Conservation (phyloP, 495 filamentous ascomycete species). For the Rostrohypoxylon terebratum region DNA sequence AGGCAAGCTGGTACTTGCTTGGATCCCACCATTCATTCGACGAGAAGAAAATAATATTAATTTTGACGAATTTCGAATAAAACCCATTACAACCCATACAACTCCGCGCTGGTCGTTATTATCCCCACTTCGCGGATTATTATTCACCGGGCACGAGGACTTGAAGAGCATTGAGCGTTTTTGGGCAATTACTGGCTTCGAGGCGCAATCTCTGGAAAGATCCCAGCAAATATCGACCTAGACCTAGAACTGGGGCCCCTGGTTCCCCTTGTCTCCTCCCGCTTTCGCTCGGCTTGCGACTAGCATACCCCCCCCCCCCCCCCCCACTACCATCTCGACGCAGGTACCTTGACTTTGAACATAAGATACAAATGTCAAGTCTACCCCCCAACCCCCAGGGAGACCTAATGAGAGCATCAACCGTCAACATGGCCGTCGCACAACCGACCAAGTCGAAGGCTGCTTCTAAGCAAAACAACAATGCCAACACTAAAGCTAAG, state of each 20-base stretch:
- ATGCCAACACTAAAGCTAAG: conserved; percentile 69
- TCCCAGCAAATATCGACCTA: conserved; percentile 50
- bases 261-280: conserved; percentile 54
- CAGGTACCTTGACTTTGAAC: conserved; percentile 55
- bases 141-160: conserved; percentile 47
- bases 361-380: conserved; percentile 71
- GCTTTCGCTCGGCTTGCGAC: conserved; percentile 60
- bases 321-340: conserved; percentile 57
- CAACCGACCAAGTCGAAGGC: conserved; percentile 66
- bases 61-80: conserved; percentile 50
- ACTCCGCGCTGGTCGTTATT: conserved; percentile 31
- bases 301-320: conserved; percentile 51
- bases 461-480: conserved; percentile 62
- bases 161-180: conserved; percentile 44
- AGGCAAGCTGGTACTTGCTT: conserved; percentile 67
- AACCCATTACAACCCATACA: background rate
- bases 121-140: conserved; percentile 41
- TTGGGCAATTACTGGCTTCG: conserved; percentile 46
- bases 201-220: conserved; percentile 43
- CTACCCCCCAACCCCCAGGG: conserved; percentile 67
- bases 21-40: conserved; percentile 64
- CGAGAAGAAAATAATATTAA: conserved; percentile 57
- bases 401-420: conserved; percentile 63
- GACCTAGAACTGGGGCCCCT: conserved; percentile 56
- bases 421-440: conserved; percentile 68